phyloP scores from a whole-genome alignment of 2,329 filamentous ascomycete species.

The Pyrenochaeta sp. region DNA sequence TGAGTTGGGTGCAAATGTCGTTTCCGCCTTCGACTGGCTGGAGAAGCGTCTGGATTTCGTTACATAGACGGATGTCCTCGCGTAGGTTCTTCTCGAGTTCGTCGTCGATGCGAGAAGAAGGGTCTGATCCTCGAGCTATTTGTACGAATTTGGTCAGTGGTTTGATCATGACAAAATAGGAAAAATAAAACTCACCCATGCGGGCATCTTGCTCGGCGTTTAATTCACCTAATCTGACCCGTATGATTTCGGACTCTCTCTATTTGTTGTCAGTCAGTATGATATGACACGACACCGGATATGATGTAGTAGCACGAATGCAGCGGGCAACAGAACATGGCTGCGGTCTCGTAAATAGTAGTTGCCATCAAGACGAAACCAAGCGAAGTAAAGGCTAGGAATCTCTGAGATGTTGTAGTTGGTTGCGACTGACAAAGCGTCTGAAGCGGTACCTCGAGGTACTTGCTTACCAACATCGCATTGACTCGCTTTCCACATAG shows the following conservation, averaged over 20 bases:
- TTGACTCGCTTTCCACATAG: not conserved
- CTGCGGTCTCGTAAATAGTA: too few relatives aligned
- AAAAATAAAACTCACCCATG: slow-evolving; percentile 27
- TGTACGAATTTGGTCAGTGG: slow-evolving; percentile 8
- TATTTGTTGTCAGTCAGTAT: slow-evolving; percentile 18
- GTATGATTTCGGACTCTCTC: slow-evolving; percentile 43
- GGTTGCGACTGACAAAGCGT: not conserved
- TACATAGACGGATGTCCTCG: slow-evolving; percentile 58
- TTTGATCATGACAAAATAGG: not conserved
- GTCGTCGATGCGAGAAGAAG: slow-evolving; percentile 53
- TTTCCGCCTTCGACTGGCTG: slow-evolving; percentile 53
- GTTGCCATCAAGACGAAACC: too few relatives aligned
- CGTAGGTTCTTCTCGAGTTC: slow-evolving; percentile 57
- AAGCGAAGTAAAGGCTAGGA: not conserved
- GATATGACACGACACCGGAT: not conserved
- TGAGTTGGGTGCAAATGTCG: slow-evolving; percentile 54
- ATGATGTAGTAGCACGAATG: not conserved
- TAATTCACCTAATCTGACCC: slow-evolving; percentile 42
- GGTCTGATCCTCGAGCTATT: slow-evolving; percentile 45
- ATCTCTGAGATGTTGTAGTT: not conserved
- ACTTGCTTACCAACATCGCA: not conserved
- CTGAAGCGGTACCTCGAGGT: not conserved
- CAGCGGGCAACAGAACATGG: not conserved
- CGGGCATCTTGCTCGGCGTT: slow-evolving; percentile 39
- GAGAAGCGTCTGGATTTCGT: slow-evolving; percentile 55